Evolutionary conservation across 202 grass and related monocot genomes (phyloP), one percentile per base, ranked within the genome.

Genomic region (Bolboschoenoplectus hybrid): DNA sequence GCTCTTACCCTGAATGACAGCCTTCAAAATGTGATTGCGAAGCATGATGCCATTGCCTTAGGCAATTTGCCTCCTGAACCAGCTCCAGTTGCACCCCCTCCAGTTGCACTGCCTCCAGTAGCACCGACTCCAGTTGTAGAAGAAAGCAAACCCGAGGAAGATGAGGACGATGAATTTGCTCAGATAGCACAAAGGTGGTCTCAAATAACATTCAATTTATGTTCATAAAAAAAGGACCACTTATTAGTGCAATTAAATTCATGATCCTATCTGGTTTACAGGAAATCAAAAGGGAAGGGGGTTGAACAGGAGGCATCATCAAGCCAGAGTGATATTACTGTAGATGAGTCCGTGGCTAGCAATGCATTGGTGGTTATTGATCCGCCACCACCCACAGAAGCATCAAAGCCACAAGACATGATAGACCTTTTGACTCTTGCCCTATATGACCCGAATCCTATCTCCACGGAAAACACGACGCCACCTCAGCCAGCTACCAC

Each of bases 101-200:
- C 89, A 63, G 81, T 89, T 77, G 75, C 85, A 58, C 74, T 65
- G 66, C 83, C 87, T 52, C 81, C 7, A 20, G 56, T 63, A 50
- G 66, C 26, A 76, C 80, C 71, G 12, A 65, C 77, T 63, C 84
- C 85, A 86, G 50, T 87, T 52, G 85, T 46, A 80, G 70, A 91
- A 73, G 83, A 81, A 43, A 80, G 51, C 34, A 44, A 44, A 61
- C 57, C 74, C 14, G 72, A 80, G 40, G 90, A 86, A 39, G 93
- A 97, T 40, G 92, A 94, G 67, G 88, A 99, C 72, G 97, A 99
- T 55, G 97, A 91, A 50, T 99, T 99, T 58, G 89, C 90, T 89
- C 93, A 97, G 85, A 50, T 99, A 64, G 92, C 97, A 73, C 88
- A 51, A 87, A 97, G 97, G 97, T 98, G 71, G 9, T 9, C 83